Conservation (phyloP, 2,329 filamentous ascomycete species). For the Ascochyta pisi region DNA sequence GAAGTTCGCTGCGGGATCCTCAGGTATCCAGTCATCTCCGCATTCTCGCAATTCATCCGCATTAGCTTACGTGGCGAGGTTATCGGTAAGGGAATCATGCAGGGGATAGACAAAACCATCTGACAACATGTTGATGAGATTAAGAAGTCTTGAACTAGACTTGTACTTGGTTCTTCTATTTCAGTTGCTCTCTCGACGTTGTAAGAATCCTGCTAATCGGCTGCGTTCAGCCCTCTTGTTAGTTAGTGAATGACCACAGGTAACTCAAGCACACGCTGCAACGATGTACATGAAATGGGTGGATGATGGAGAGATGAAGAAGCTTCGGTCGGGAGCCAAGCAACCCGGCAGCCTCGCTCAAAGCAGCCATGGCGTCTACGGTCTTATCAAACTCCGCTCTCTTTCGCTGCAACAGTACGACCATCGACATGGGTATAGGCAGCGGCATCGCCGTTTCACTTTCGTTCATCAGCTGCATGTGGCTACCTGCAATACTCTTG, state of each 20-base stretch:
- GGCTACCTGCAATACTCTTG: conserved; percentile 43
- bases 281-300: not conserved
- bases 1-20: not conserved
- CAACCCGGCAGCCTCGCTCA: conserved; percentile 1
- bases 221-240: not conserved
- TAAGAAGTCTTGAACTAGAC: too few species aligned
- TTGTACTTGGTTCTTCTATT: too few species aligned
- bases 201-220: not conserved
- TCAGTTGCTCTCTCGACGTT: too few species aligned
- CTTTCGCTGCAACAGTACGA: conserved; percentile 11
- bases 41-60: too few species aligned
- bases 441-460: conserved; percentile 20
- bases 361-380: conserved; percentile 10
- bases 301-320: not conserved
- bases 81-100: too few species aligned
- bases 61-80: not conserved
- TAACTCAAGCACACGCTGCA: not conserved
- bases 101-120: too few species aligned
- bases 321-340: not conserved
- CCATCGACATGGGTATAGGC: conserved; percentile 14
- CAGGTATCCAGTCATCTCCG: conserved; percentile 1
- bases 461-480: conserved; percentile 42
- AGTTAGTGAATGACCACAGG: too few species aligned
- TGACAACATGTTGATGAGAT: too few species aligned
- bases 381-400: not conserved